Conservation (phyloP, 352 stramenopile species). For the Globisporangium ultimum region DNA sequence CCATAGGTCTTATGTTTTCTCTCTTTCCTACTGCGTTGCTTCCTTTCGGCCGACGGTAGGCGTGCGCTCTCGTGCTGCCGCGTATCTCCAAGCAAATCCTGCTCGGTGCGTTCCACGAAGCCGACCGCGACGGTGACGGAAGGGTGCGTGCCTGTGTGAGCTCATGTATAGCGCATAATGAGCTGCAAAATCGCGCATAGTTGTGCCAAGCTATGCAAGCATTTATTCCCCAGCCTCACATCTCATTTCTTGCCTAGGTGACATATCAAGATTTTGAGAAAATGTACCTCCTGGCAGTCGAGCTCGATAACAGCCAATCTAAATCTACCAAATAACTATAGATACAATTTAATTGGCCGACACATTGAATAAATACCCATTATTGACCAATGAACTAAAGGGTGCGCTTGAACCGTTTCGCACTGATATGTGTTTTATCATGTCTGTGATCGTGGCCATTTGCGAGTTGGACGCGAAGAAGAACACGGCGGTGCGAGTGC, state of each 20-base stretch:
- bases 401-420: no score
- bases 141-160: constrained; percentile 21
- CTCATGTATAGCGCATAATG: background rate
- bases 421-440: no score
- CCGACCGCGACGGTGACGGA: constrained; percentile 55
- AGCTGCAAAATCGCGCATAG: background rate
- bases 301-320: background rate
- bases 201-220: no score
- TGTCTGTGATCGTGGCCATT: no score
- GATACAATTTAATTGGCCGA: background rate
- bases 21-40: no score
- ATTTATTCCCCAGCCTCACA: no score
- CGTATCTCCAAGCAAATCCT: constrained; percentile 29
- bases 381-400: background rate
- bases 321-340: background rate
- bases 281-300: background rate
- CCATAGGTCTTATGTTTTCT: no score
- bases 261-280: constrained; percentile 17
- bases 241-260: constrained; percentile 1
- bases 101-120: constrained; percentile 41
- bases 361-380: background rate
- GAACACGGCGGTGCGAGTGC: no score
- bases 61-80: constrained; percentile 35
- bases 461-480: no score
- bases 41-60: no score